A percentile compares a stretch with the other conserved stretches of the same genome.
phyloP scores from a whole-genome alignment of 345 rosid genomes.

The Eucalyptus tenuipes region DNA sequence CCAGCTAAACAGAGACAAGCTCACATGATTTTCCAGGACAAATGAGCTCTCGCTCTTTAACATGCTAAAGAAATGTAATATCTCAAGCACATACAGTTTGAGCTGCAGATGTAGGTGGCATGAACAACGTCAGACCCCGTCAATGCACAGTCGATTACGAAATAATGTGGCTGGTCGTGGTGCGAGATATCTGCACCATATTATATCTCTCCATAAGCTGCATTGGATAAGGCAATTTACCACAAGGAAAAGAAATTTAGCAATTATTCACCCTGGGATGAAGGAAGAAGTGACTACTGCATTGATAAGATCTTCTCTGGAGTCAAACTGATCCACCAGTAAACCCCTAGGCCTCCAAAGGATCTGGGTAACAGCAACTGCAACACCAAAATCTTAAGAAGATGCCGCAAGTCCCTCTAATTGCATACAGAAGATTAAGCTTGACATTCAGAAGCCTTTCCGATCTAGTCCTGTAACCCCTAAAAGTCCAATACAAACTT shows the following conservation, averaged over 20 bases:
- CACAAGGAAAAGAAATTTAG: not conserved
- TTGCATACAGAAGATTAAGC: not conserved
- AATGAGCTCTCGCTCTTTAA: not conserved
- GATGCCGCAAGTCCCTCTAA: not conserved
- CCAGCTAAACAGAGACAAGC: not conserved
- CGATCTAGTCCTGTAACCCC: not conserved
- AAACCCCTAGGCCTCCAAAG: conserved; percentile 87
- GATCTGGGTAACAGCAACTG: conserved; percentile 97
- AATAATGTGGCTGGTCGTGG: conserved; percentile 87
- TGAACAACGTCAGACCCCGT: conserved; percentile 94
- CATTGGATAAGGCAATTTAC: not conserved
- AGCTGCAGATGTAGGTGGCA: conserved; percentile 94
- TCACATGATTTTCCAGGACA: not conserved
- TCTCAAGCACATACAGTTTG: conserved; percentile 40
- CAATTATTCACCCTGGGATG: conserved; percentile 64
- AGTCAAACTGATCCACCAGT: conserved; percentile 90
- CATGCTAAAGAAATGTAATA: not conserved
- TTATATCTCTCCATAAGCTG: not conserved
- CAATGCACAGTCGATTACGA: conserved; percentile 76
- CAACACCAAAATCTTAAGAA: not conserved
- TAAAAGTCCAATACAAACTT: not conserved
- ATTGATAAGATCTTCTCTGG: conserved; percentile 81
- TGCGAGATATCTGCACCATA: conserved; percentile 68
- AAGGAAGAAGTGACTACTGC: conserved; percentile 88
- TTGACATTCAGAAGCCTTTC: not conserved